Conservation (phyloP, 495 filamentous ascomycete species). For the Corynascus novoguineensis region DNA sequence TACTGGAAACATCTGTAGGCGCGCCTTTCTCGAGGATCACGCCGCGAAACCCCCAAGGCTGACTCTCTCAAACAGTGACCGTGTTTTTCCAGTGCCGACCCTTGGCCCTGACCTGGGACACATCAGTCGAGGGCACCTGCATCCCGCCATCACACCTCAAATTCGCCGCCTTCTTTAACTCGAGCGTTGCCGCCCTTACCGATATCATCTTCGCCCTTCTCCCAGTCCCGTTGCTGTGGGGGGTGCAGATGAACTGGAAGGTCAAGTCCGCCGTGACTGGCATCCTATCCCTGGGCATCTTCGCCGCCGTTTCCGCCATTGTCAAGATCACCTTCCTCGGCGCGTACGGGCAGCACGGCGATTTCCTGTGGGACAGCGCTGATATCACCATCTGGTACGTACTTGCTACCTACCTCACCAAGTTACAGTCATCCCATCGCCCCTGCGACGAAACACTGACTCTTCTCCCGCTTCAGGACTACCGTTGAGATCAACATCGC, state of each 20-base stretch:
- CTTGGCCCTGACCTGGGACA: slow-evolving; percentile 28
- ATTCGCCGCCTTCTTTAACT: slow-evolving; percentile 14
- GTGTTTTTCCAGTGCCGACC: slow-evolving; percentile 32
- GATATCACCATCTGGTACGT: slow-evolving; percentile 33
- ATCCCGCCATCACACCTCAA: slow-evolving; percentile 22
- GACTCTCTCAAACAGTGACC: slow-evolving; percentile 26
- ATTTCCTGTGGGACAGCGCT: slow-evolving; percentile 42
- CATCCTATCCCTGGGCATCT: slow-evolving; percentile 42
- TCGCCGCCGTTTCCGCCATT: slow-evolving; percentile 44
- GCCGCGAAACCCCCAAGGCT: neutral
- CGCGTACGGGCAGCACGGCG: slow-evolving; percentile 36
- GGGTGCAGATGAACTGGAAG: slow-evolving; percentile 40
- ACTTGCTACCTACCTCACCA: too few relatives aligned
- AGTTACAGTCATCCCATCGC: neutral
- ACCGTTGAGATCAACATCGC: slow-evolving; percentile 17
- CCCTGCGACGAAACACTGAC: neutral
- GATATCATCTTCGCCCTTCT: slow-evolving; percentile 43
- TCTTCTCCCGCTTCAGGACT: slow-evolving; percentile 8
- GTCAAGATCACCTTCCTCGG: slow-evolving; percentile 41
- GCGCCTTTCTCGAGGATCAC: neutral
- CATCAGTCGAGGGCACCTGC: slow-evolving; percentile 20
- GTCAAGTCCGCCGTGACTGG: slow-evolving; percentile 38
- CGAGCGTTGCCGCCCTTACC: slow-evolving; percentile 37
- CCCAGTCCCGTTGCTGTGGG: slow-evolving; percentile 43
- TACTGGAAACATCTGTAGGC: slow-evolving; percentile 24